phyloP scores from a whole-genome alignment of 2,329 filamentous ascomycete genomes.

The Fusarium tanahbumbuense region DNA sequence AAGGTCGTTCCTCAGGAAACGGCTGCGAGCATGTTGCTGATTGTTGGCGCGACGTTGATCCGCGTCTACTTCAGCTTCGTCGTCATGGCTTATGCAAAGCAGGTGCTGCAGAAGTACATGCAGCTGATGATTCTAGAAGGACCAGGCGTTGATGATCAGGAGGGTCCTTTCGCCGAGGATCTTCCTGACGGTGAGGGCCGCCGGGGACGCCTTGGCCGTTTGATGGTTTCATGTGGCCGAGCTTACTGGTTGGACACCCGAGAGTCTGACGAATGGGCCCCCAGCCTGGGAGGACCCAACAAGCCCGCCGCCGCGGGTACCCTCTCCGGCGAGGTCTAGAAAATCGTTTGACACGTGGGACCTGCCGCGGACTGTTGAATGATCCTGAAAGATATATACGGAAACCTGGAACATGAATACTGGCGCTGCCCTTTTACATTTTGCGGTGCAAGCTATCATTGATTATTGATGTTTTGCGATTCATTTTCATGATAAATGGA shows the following conservation, averaged over 20 bases:
- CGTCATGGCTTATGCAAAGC: constrained; percentile 83
- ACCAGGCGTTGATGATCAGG: constrained; percentile 59
- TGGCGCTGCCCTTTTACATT: constrained; percentile 11
- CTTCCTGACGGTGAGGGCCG: constrained; percentile 82
- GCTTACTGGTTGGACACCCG: constrained; percentile 84
- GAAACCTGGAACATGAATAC: constrained; percentile 11
- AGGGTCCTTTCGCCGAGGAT: constrained; percentile 75
- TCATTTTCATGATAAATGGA: constrained; percentile 26
- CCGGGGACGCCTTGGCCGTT: constrained; percentile 80
- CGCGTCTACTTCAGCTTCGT: constrained; percentile 87
- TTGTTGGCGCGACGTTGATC: constrained; percentile 78
- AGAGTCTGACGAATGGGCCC: constrained; percentile 76
- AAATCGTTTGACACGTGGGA: constrained; percentile 10
- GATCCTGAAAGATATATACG: constrained; percentile 1
- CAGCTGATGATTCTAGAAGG: constrained; percentile 61
- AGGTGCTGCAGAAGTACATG: constrained; percentile 76
- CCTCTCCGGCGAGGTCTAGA: constrained; percentile 51
- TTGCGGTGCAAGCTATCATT: constrained; percentile 13
- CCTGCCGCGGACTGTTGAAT: constrained; percentile 15
- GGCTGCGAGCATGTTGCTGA: constrained; percentile 81
- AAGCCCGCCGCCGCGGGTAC: constrained; percentile 63
- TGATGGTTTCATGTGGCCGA: constrained; percentile 79
- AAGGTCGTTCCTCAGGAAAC: constrained; percentile 65
- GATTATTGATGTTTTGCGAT: constrained; percentile 12
- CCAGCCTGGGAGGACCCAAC: constrained; percentile 64